phyloP scores from a whole-genome alignment of 257 asterid species.

The Euphrasia confusa region DNA sequence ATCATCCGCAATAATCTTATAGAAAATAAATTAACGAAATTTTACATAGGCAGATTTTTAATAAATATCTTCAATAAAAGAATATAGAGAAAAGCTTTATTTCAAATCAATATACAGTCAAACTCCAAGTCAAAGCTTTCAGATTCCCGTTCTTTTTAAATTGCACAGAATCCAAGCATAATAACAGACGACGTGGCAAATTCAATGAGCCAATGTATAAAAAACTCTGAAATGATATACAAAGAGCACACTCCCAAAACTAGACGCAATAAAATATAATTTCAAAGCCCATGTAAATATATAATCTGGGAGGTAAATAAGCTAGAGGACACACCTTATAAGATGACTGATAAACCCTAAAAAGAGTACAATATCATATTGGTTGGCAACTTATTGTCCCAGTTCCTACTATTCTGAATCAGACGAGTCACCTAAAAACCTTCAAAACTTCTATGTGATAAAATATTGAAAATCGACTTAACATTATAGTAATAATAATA shows the following conservation, averaged over 20 bases:
- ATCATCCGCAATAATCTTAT: no score
- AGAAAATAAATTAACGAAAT: no score
- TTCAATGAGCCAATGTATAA: background rate
- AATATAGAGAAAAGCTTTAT: background rate
- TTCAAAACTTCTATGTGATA: background rate
- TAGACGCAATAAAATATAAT: background rate
- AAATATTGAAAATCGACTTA: background rate
- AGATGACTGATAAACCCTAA: background rate
- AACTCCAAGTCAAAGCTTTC: slow-evolving; percentile 21
- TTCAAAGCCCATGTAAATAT: background rate
- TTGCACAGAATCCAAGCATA: slow-evolving; percentile 22
- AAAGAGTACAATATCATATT: background rate
- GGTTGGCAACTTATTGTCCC: background rate
- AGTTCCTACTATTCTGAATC: background rate
- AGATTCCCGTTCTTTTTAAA: slow-evolving; percentile 19
- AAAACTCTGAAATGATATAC: background rate
- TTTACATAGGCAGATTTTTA: no score
- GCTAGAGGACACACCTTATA: background rate
- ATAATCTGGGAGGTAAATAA: background rate
- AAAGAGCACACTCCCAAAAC: background rate
- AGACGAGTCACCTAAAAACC: background rate
- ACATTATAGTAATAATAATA: background rate
- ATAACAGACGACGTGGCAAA: background rate
- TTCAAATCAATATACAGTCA: slow-evolving; percentile 21
- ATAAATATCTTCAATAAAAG: no score